Conservation (phyloP, 1,139 yeast genomes). For the Meyerozyma smithsonii region DNA sequence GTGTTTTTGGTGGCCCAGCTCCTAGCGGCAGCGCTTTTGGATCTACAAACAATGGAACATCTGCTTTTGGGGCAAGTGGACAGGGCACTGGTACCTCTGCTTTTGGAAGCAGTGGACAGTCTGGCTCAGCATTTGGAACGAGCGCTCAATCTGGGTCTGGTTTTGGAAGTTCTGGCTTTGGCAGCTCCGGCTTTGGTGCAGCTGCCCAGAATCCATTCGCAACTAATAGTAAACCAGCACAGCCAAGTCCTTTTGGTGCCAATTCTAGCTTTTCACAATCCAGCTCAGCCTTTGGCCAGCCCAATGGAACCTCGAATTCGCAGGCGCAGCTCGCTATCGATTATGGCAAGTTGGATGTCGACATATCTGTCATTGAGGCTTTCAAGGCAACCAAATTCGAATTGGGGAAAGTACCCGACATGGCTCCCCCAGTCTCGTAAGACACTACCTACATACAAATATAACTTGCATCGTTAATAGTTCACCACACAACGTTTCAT, state of each 20-base stretch:
- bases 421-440: constrained; percentile 57
- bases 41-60: too few species aligned
- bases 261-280: background rate
- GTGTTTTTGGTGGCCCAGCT: too few species aligned
- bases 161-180: constrained; percentile 6
- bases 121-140: background rate
- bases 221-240: background rate
- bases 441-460: background rate
- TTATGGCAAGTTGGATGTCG: constrained; percentile 29
- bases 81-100: background rate
- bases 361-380: constrained; percentile 38
- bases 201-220: constrained; percentile 8
- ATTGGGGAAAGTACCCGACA: constrained; percentile 72
- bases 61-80: too few species aligned
- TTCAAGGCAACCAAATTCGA: constrained; percentile 50
- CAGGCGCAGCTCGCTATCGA: background rate
- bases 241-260: constrained; percentile 5
- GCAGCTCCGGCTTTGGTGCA: constrained; percentile 10
- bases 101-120: background rate
- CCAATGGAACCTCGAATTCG: background rate
- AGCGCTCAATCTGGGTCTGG: background rate
- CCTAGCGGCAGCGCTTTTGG: too few species aligned
- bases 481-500: too few species aligned
- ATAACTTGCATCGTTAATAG: background rate
- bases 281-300: constrained; percentile 1